Evolutionary conservation across 106 monocot species (phyloP).

Genomic region (Dioscorea alata): DNA sequence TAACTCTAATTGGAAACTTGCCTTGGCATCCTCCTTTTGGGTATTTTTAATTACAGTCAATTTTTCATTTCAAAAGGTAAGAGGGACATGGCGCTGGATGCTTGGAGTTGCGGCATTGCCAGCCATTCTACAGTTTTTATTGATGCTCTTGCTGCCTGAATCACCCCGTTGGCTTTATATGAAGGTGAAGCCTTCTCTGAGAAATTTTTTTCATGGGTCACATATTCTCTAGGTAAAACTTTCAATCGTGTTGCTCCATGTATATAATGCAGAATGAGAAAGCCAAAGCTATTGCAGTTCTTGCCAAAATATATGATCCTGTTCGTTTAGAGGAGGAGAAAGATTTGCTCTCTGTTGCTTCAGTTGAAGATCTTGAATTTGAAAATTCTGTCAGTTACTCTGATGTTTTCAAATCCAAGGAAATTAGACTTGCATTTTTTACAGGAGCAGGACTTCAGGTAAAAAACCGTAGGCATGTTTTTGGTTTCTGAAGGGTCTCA

Average conservation of each 20-base stretch:
- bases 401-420: slow-evolving; percentile 64
- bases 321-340: slow-evolving; percentile 64
- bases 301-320: slow-evolving; percentile 61
- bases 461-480: slow-evolving; percentile 4
- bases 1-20: no score
- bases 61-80: slow-evolving; percentile 25
- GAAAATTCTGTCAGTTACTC: slow-evolving; percentile 27
- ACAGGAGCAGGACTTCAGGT: slow-evolving; percentile 85
- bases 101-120: slow-evolving; percentile 70
- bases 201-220: no score
- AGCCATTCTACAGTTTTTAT: slow-evolving; percentile 59
- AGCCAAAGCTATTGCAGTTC: slow-evolving; percentile 47
- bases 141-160: slow-evolving; percentile 74
- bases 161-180: slow-evolving; percentile 76
- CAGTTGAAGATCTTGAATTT: slow-evolving; percentile 21
- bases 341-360: slow-evolving; percentile 44
- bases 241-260: no score
- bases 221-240: no score
- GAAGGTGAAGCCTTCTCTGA: slow-evolving; percentile 24
- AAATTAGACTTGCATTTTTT: slow-evolving; percentile 69
- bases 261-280: slow-evolving; percentile 42
- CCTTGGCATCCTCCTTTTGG: no score
- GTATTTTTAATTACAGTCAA: no score
- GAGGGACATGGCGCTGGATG: slow-evolving; percentile 90
- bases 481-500: no score